Evolutionary conservation across 306 rosid species (phyloP), one percentile per base, ranked within the genome.

Genomic region (Mimosa bimucronata): DNA sequence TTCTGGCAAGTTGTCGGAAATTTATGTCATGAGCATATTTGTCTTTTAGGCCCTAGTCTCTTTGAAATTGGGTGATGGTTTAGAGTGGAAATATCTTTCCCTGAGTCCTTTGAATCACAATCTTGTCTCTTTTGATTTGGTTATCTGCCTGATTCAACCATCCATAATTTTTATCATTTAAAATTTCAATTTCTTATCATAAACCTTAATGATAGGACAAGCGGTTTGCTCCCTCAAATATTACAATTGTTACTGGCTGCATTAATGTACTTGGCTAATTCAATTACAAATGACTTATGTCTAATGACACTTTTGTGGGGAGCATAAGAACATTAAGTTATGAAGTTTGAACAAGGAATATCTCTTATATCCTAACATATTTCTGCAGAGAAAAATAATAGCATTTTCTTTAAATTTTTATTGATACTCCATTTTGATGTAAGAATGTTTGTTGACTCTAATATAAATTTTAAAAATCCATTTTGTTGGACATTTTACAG

Each of bases 361-460:
- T 12, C 41, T 41, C 73, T 41, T 1, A 7, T 16, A 68, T 26
- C 9, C 55, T 71, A 16, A 9, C 44, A 28, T 48, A 72, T 72
- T 48, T 72, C 16, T 19, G 2, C 9, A 9, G 15, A 16, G 30
- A 41, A 29, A 5, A 18, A 50, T 18, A 48, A 46, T 45, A 11
- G 31, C 18, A 16, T 5, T 21, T 55, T 55, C 12, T 55, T 21
- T 21, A 21, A 55, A 9, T 19, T 45, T 73, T 53, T 78, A 28
- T 40, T 40, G 66, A 69, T 74, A 44, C 67, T 9, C 57, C 75
- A 75, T 80, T 66, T 65, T 66, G 30, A 46, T 76, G 26, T 41
- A 53, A 48, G 55, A 31, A 73, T 37, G n/a, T 80, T 67, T 73
- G 58, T 79, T 57, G 44, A 21, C 23, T 73, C 9, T 42, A 52